Base-by-base conservation (phyloP, 2,329 filamentous ascomycete genomes). In the Aphanoascus verrucosus region DNA sequence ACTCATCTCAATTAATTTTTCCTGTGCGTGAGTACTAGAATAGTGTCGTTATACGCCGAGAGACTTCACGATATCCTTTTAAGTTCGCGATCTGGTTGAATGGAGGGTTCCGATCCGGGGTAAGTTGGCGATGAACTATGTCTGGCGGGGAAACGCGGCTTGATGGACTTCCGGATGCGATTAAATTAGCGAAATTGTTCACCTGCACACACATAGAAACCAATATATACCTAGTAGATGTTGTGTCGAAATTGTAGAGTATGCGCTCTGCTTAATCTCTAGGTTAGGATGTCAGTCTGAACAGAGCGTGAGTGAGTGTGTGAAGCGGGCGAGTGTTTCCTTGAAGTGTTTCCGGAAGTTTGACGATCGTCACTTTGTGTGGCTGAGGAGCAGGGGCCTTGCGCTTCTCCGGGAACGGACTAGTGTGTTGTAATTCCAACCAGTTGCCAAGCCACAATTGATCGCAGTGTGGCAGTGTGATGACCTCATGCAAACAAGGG, bases 1-100 rank as follows among this genome's bases (percentile, higher is more conserved):
- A 81, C 90, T 96, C 93, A 98, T 97, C 44, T 42, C 51, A 35
- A 14, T 28, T 38, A 28, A 28, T 15, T 43, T 11, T 38, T 34
- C 14, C 1, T 19, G 46, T 20, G 20, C n/a, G 35, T 37, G 35
- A 19, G 4, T 12, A 40, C 2, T 23, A 8, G 7, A 4, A 28
- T 7, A 28, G 23, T 28, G 23, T 28, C 23, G 23, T 28, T 7
- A 28, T 7, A 28, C 23, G 23, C 23, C n/a, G n/a, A n/a, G 23
- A 28, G 23, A 28, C 3, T 28, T 7, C 23, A 28, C 23, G 23
- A 11, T 37, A n/a, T 37, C 23, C n/a, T 6, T 7, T 48, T 38
- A 37, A 38, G n/a, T 48, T 23, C 46, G 19, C 5, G 17, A 15
- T 49, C 9, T 17, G 31, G 7, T 35, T 40, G 23, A 42, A 43